phyloP scores from a whole-genome alignment of 805 yeast species.

The Saccharomyces paradoxus region DNA sequence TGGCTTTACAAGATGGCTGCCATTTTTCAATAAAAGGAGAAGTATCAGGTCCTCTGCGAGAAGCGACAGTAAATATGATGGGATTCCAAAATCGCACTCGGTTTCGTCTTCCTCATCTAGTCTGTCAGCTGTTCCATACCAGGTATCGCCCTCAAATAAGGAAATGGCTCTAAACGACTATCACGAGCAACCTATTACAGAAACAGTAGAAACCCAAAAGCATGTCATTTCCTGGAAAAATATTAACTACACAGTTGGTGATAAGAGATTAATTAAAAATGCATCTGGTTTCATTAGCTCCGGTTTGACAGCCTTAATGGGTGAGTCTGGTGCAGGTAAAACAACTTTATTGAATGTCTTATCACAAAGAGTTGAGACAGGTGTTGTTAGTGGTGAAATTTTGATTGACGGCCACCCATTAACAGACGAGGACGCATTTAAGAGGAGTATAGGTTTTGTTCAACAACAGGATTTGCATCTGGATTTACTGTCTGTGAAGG shows the following conservation, averaged over 20 bases:
- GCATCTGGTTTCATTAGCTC: slow-evolving; percentile 64
- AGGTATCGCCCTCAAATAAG: background rate
- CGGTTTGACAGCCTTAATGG: slow-evolving; percentile 55
- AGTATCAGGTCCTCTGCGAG: background rate
- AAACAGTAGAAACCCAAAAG: slow-evolving; percentile 16
- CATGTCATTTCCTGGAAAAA: slow-evolving; percentile 58
- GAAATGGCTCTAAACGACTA: background rate
- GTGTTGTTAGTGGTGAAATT: slow-evolving; percentile 51
- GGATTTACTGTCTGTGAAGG: slow-evolving; percentile 44
- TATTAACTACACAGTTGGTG: slow-evolving; percentile 44
- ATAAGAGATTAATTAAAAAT: slow-evolving; percentile 33
- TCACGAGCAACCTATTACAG: background rate
- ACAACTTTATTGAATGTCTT: slow-evolving; percentile 49
- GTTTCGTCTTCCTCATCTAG: slow-evolving; percentile 8
- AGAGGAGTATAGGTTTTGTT: slow-evolving; percentile 50
- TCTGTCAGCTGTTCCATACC: slow-evolving; percentile 6
- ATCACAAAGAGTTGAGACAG: slow-evolving; percentile 45
- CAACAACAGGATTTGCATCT: slow-evolving; percentile 54
- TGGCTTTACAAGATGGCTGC: slow-evolving; percentile 1
- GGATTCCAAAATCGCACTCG: slow-evolving; percentile 2
- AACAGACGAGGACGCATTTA: slow-evolving; percentile 36
- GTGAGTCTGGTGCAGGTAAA: slow-evolving; percentile 62
- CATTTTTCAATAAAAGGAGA: background rate
- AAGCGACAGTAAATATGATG: background rate
- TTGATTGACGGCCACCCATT: slow-evolving; percentile 46